A percentile compares a stretch with the other conserved stretches of the same genome.
Evolutionary conservation across 768 basidiomycete genomes (phyloP).

Genomic region (Plicaturopsis crispa): DNA sequence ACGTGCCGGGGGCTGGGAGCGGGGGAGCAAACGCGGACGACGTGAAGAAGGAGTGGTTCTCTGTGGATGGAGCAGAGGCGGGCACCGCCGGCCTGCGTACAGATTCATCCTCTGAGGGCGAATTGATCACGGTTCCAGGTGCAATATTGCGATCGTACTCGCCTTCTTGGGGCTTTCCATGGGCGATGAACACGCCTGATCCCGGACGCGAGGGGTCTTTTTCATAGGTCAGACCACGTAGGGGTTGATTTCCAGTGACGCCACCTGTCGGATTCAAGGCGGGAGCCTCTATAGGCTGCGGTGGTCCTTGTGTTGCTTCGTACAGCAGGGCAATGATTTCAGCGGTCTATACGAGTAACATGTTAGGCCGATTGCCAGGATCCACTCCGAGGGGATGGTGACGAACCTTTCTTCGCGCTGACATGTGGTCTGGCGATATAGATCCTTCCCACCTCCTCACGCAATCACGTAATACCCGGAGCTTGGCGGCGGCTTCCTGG

Average conservation of each 20-base stretch:
- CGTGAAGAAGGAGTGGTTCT: background rate
- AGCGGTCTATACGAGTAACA: constrained; percentile 51
- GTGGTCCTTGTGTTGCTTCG: constrained; percentile 84
- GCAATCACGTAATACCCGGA: constrained; percentile 78
- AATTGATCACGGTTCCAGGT: background rate
- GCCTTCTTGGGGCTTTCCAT: constrained; percentile 18
- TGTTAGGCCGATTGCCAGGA: constrained; percentile 2
- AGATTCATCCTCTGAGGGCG: background rate
- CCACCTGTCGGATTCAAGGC: constrained; percentile 60
- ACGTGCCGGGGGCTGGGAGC: background rate
- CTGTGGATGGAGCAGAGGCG: background rate
- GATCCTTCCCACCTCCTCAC: constrained; percentile 83
- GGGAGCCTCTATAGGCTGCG: constrained; percentile 47
- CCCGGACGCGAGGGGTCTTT: constrained; percentile 78
- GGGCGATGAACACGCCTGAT: constrained; percentile 79
- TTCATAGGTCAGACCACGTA: constrained; percentile 57
- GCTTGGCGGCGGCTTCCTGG: constrained; percentile 59
- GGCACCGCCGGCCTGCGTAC: background rate
- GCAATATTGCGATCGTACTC: constrained; percentile 4
- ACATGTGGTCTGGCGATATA: constrained; percentile 91
- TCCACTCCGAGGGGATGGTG: constrained; percentile 12
- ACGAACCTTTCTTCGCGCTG: constrained; percentile 79
- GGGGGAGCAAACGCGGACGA: background rate
- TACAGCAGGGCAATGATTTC: constrained; percentile 90
- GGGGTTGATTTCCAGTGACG: constrained; percentile 47